phyloP scores from a whole-genome alignment of 345 rosid genomes.

The Hibiscus syriacus region DNA sequence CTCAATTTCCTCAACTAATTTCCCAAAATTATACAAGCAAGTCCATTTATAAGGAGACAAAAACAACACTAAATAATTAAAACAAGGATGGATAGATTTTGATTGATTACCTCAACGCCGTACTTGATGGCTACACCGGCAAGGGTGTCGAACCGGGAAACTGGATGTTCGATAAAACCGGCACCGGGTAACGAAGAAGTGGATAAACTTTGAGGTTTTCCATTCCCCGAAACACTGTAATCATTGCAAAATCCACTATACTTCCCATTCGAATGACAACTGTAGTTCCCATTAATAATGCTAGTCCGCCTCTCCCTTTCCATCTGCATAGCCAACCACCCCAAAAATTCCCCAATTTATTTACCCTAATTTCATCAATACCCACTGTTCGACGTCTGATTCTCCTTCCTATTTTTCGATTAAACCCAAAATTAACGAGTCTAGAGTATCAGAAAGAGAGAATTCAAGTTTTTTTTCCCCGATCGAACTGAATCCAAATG shows the following conservation, averaged over 20 bases:
- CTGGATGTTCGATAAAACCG: constrained; percentile 52
- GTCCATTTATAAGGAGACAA: too few species aligned
- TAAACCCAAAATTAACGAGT: neutral
- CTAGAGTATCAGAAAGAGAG: neutral
- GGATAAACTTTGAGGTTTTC: constrained; percentile 25
- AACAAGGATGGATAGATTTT: neutral
- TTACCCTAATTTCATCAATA: constrained; percentile 3
- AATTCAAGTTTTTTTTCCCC: neutral
- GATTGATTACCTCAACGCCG: constrained; percentile 72
- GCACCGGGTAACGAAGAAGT: constrained; percentile 25
- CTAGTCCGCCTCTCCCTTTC: constrained; percentile 32
- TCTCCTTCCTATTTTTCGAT: neutral
- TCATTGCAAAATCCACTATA: constrained; percentile 21
- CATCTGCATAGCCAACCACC: constrained; percentile 22
- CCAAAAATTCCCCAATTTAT: neutral
- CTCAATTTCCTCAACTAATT: too few species aligned
- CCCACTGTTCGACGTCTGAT: neutral
- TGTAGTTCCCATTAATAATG: constrained; percentile 17
- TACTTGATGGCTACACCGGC: constrained; percentile 93
- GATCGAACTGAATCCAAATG: neutral
- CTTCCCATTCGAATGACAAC: neutral
- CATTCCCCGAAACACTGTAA: constrained; percentile 8
- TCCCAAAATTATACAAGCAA: too few species aligned
- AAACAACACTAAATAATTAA: neutral
- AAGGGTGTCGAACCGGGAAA: constrained; percentile 77